Evolutionary conservation across 768 basidiomycete genomes (phyloP).

Genomic region (Collybia nuda): DNA sequence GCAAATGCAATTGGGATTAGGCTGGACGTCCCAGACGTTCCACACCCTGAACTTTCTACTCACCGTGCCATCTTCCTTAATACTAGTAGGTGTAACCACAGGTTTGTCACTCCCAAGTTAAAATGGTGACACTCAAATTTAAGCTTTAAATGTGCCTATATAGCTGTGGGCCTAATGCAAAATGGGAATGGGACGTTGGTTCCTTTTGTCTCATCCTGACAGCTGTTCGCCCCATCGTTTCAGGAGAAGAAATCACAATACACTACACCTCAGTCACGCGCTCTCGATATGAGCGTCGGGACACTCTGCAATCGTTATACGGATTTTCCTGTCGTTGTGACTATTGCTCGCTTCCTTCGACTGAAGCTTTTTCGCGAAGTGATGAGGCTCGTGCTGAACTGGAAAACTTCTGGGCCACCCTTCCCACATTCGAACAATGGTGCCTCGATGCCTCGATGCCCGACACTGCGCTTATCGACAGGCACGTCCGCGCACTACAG

Average conservation of each 20-base stretch:
- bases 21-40: slow-evolving; percentile 22
- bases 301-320: slow-evolving; percentile 21
- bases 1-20: slow-evolving; percentile 31
- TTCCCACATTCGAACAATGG: slow-evolving; percentile 34
- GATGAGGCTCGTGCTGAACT: slow-evolving; percentile 29
- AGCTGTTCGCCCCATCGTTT: slow-evolving; percentile 30
- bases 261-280: slow-evolving; percentile 26
- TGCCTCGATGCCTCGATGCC: slow-evolving; percentile 23
- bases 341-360: slow-evolving; percentile 19
- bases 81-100: slow-evolving; percentile 38
- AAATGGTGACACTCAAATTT: not conserved
- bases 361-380: slow-evolving; percentile 15
- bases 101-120: slow-evolving; percentile 22
- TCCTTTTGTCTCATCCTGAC: slow-evolving; percentile 30
- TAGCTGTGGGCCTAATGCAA: slow-evolving; percentile 41
- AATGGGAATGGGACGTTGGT: slow-evolving; percentile 32
- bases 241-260: slow-evolving; percentile 38
- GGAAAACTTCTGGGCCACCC: slow-evolving; percentile 19
- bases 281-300: slow-evolving; percentile 18
- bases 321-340: slow-evolving; percentile 32
- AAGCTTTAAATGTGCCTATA: not conserved
- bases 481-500: slow-evolving; percentile 26
- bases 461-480: slow-evolving; percentile 27
- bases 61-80: slow-evolving; percentile 36
- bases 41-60: slow-evolving; percentile 21